Percentiles rank a stretch among this genome's conserved stretches.
These are phyloP conservation scores for Pleoardoris graminearum DNA, from an alignment of 2,329 filamentous ascomycete genomes.

Conservation along the genomic window DNA sequence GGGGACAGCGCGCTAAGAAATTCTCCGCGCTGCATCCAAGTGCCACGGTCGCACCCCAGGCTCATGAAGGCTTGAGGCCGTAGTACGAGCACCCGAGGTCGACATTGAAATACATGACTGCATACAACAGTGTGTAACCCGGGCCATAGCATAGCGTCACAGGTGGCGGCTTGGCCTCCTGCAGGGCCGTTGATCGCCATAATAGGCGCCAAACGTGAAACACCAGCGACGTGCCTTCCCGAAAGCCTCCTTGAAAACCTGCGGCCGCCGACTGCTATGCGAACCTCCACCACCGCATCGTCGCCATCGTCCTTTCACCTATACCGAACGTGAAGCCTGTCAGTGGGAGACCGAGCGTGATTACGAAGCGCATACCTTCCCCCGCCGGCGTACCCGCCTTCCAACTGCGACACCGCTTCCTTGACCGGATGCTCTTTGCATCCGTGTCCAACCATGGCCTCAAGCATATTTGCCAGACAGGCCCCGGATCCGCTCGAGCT, in stretches of 20 bases:
- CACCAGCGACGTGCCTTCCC: not conserved
- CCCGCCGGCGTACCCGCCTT: conserved; percentile 3
- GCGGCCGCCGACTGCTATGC: not conserved
- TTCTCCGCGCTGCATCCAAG: not conserved
- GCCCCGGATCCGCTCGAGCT: not conserved
- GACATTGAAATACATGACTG: not conserved
- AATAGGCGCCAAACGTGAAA: conserved; percentile 4
- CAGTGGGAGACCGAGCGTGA: not conserved
- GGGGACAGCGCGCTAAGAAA: not conserved
- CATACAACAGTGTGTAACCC: not conserved
- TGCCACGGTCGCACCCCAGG: not conserved
- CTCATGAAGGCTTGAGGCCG: conserved; percentile 4
- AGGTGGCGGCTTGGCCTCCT: not conserved
- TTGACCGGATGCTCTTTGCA: conserved; percentile 10
- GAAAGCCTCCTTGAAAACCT: not conserved
- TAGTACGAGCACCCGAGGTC: not conserved
- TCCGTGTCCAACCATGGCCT: conserved; percentile 5
- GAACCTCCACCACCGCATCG: not conserved
- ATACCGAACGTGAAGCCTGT: not conserved
- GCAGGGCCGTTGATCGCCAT: conserved; percentile 6
- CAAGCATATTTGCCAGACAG: conserved; percentile 3
- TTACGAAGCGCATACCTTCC: conserved; percentile 4
- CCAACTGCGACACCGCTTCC: conserved; percentile 2
- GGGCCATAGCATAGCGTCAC: not conserved
- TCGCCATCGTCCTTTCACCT: not conserved